Evolutionary conservation across 2,329 filamentous ascomycete genomes (phyloP), one percentile per base, ranked within the genome.

Genomic region (Penicillium sp.): DNA sequence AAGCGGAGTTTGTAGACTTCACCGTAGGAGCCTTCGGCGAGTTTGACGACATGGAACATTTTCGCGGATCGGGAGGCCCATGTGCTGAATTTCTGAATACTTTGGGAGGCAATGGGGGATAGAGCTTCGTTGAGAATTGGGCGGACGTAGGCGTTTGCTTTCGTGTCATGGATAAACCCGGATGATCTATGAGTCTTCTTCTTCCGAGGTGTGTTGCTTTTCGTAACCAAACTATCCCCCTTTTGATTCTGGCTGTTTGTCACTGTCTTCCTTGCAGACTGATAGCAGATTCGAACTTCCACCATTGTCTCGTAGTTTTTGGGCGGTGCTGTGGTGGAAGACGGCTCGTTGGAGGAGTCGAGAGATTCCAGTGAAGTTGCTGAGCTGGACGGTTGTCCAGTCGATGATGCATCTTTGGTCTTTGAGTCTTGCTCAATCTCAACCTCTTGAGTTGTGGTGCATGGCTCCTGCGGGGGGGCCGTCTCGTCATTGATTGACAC

Each of bases 1-100:
- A 79, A 54, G 17, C 80, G 60, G 25, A 88, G 74, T 12, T 86
- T 84, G 70, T 88, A 88, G 3, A 89, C 86, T 68, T 88, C 86
- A 55, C 85, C 85, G 67, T 87, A 89, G 0, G 86, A 87, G 1
- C 87, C 87, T 71, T 89, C 86, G 8, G 86, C 86, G 38, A 89
- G 83, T 65, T 89, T 89, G 8, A 78, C 76, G 42, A 88, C 79
- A 39, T 79, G 69, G 63, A 79, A 73, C 66, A 75, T 69, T 38
- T 70, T 72, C 5, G 70, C 75, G 3, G 74, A 75, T 12, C 74
- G 70, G 3, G 72, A 69, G 10, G 76, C 75, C 77, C 77, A 79
- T 11, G 71, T 71, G 45, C 61, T 63, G 52, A 79, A 79, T 43
- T 71, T 74, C 45, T 78, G 76, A 10, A 78, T 71, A 11, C 69